Base-by-base conservation (phyloP, 2,329 filamentous ascomycete species). In the Cercospora sojina region DNA sequence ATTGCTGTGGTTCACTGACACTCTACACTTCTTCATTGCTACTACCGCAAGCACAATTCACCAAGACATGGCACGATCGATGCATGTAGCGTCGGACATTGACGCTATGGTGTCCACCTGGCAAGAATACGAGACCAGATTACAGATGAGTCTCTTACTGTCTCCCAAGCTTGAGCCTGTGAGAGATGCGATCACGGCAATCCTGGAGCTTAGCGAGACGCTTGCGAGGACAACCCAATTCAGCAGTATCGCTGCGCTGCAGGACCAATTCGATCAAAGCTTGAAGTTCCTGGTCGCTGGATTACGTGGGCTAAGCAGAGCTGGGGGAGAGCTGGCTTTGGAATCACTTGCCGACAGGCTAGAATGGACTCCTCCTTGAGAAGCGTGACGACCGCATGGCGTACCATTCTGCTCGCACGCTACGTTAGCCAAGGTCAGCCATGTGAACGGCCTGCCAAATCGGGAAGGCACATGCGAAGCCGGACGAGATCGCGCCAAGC, bases 281-380 rank as follows among this genome's bases (percentile, higher is more conserved):
- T 74, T 93, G 29, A 81, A 85, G 0, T 96, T 96, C 76, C 83
- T 95, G 13, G 85, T 85, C 2, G 87, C 89, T 59, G 92, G 91
- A 0, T 76, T 97, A 69, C 86, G 89, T 62, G 90, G 90, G 9
- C 87, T 95, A 9, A 89, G 91, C 59, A 85, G 93, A 72, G 90
- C 89, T 35, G 89, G 90, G 57, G 87, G 87, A 29, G 88, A 91
- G 79, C 84, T 74, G 74, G 85, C 89, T 75, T 94, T 93, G 90
- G 91, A 95, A 78, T 87, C 90, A 67, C 77, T 97, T 67, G 92
- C 91, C 0, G 92, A 96, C 77, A 91, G 90, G 81, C 78, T 96
- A 53, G 90, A 93, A 31, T 69, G 66, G 67, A 57, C 47, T 38
- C 29, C 58, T 18, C n/a, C 31, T n/a, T 67, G 61, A 67, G 43